A percentile compares a stretch with the other conserved stretches of the same genome.
Conservation (phyloP, 352 stramenopile species). For the Pythium volutum region DNA sequence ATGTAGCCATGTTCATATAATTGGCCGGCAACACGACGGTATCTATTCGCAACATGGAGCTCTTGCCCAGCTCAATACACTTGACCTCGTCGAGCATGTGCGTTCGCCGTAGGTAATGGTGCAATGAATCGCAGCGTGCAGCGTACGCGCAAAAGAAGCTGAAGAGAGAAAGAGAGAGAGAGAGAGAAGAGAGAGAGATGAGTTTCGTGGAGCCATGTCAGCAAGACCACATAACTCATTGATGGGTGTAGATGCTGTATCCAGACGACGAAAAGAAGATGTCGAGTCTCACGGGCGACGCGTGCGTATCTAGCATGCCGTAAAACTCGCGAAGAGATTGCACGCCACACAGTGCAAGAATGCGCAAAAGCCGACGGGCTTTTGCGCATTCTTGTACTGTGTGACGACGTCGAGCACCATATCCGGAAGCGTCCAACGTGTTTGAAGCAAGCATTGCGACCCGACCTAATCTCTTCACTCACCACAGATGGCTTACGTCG, state of each 20-base stretch:
- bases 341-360: no score
- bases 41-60: no score
- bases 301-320: conserved; percentile 51
- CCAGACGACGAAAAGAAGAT: conserved; percentile 72
- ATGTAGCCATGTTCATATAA: conserved; percentile 16
- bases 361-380: no score
- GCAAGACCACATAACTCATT: conserved; percentile 24
- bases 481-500: background rate
- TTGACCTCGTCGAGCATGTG: no score
- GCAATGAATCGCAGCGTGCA: conserved; percentile 57
- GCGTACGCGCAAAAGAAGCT: conserved; percentile 66
- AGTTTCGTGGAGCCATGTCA: background rate
- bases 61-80: no score
- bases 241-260: conserved; percentile 74
- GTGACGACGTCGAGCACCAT: conserved; percentile 63
- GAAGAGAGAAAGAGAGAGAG: no score
- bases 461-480: background rate
- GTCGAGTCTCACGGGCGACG: conserved; percentile 37
- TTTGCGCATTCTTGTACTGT: conserved; percentile 79
- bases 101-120: conserved; percentile 39
- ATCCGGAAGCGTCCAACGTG: conserved; percentile 61
- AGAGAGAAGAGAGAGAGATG: background rate
- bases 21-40: no score
- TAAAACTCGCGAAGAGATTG: conserved; percentile 76
- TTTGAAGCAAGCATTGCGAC: no score